phyloP scores from a whole-genome alignment of 352 stramenopile genomes.

The Phytopythium chamaehyphon region DNA sequence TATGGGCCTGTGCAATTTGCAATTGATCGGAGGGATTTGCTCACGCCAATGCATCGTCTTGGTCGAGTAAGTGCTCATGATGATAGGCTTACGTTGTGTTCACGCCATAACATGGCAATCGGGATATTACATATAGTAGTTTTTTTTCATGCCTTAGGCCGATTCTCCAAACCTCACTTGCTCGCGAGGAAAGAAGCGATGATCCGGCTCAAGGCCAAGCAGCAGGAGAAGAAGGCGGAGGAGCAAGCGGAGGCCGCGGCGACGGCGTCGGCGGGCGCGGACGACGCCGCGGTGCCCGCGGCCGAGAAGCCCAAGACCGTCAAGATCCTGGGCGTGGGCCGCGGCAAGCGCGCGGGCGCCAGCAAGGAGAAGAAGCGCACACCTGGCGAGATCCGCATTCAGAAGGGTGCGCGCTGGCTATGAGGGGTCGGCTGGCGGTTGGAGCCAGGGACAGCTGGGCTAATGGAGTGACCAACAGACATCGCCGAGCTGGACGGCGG shows the following conservation, averaged over 20 bases:
- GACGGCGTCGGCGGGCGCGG: slow-evolving; percentile 16
- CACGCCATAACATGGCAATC: too few species aligned
- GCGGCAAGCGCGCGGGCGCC: slow-evolving; percentile 56
- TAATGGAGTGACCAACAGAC: slow-evolving; percentile 43
- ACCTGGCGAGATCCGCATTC: slow-evolving; percentile 97
- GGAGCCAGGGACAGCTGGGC: neutral
- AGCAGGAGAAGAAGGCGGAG: slow-evolving; percentile 83
- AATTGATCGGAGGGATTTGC: too few species aligned
- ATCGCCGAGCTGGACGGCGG: slow-evolving; percentile 98
- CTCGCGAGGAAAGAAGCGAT: slow-evolving; percentile 15
- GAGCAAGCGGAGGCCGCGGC: slow-evolving; percentile 42
- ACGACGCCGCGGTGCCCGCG: slow-evolving; percentile 11
- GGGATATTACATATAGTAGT: too few species aligned
- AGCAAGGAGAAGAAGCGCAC: slow-evolving; percentile 92
- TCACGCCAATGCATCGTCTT: too few species aligned
- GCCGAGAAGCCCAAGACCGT: slow-evolving; percentile 64
- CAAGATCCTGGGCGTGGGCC: slow-evolving; percentile 81
- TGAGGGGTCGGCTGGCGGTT: neutral
- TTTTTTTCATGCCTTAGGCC: too few species aligned
- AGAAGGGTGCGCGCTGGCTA: slow-evolving; percentile 89
- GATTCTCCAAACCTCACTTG: too few species aligned
- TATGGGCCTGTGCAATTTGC: too few species aligned
- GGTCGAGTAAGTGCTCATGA: too few species aligned
- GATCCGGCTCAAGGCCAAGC: slow-evolving; percentile 83
- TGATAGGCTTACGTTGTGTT: too few species aligned